Conservation (phyloP, 805 yeast genomes). For the Metschnikowia sp. region DNA sequence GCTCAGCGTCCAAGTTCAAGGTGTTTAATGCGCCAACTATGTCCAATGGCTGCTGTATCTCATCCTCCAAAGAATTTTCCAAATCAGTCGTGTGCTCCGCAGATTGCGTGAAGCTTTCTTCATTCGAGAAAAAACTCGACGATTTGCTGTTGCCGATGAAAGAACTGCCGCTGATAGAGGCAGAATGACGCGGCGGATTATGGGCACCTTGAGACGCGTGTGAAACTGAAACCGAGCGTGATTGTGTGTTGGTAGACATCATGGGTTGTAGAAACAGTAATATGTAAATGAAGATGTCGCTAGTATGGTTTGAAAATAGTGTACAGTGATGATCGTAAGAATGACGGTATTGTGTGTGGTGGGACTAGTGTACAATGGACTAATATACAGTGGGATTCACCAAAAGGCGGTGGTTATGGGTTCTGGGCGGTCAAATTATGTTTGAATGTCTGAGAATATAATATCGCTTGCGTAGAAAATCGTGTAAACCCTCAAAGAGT, state of each 20-base stretch:
- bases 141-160: slow-evolving; percentile 9
- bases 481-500: too few species aligned
- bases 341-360: background rate
- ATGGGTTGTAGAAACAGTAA: background rate
- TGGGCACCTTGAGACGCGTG: slow-evolving; percentile 2
- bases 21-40: slow-evolving; percentile 48
- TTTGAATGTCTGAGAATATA: background rate
- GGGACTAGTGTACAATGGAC: slow-evolving; percentile 13
- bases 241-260: slow-evolving; percentile 20
- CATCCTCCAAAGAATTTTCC: slow-evolving; percentile 10
- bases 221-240: slow-evolving; percentile 21
- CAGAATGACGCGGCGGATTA: slow-evolving; percentile 13
- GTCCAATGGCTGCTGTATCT: slow-evolving; percentile 30
- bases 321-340: background rate
- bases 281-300: background rate
- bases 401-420: background rate
- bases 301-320: slow-evolving; percentile 1
- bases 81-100: slow-evolving; percentile 6
- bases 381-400: slow-evolving; percentile 15
- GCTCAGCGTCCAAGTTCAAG: slow-evolving; percentile 44
- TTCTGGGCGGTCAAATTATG: background rate
- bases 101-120: slow-evolving; percentile 3
- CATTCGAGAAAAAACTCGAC: slow-evolving; percentile 25
- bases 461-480: too few species aligned
- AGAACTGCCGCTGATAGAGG: slow-evolving; percentile 20